Base-by-base conservation (phyloP, 306 rosid genomes). In the Lagenaria siceraria region DNA sequence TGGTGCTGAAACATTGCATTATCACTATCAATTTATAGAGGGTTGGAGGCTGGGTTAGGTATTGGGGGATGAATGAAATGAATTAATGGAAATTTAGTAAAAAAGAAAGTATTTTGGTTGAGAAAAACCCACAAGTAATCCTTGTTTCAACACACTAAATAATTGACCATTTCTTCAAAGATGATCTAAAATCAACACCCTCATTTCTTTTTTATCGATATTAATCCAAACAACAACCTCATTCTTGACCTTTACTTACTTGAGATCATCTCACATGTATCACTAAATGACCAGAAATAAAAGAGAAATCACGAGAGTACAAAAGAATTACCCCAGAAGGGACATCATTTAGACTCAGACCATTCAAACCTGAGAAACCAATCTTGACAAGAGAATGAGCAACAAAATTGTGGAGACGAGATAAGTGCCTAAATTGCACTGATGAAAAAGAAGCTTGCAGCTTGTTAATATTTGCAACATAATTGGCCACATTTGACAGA, bases 41-140 rank as follows among this genome's bases (percentile, higher is more conserved):
- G 24, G 70, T 1, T 71, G 12, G 13, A 12, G 74, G 14, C 1
- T 48, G 42, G 17, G 60, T 71, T 71, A 27, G 60, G 76, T 27
- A 14, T 48, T 49, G 17, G 6, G 56, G 46, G 38, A 68, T 42
- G 52, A 68, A 21, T 21, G 17, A 24, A 68, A 21, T 21, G 17
- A 24, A 4, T 46, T 70, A 12, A 25, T 1, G 7, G 3, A 2
- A 51, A 15, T 7, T 72, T 15, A 25, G 76, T 72, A 60, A 72
- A 46, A 72, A 52, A 43, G 24, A 0, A 49, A 72, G 43, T 25
- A 29, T 48, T 49, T 49, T 72, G 76, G 76, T 49, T 46, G 59
- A 72, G 42, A 72, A 25, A 72, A 72, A 48, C 33, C 60, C 42
- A 72, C 60, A 72, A 72, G 59, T 24, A 43, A 70, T 70, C 55